These are phyloP conservation scores for Danielia oregonensis DNA, from an alignment of 805 yeast genomes.

Conservation along the genomic window DNA sequence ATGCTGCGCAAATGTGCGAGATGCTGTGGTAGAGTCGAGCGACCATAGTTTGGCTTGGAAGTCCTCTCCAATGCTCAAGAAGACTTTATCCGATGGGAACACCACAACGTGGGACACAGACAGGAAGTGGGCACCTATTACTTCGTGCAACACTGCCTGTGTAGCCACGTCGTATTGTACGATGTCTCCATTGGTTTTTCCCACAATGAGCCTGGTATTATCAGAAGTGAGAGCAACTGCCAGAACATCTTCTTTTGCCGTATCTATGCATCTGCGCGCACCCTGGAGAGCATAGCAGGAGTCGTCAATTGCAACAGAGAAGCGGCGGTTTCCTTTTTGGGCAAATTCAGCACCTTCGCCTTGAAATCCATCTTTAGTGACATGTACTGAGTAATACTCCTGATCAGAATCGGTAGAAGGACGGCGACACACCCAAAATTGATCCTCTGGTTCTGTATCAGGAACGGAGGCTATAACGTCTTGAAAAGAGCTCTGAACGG, in stretches of 20 bases:
- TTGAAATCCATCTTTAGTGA: conserved; percentile 3
- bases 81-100: conserved; percentile 65
- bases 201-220: conserved; percentile 6
- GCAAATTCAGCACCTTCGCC: not conserved
- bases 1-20: conserved; percentile 50
- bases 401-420: conserved; percentile 10
- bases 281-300: conserved; percentile 3
- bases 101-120: conserved; percentile 43
- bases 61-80: conserved; percentile 59
- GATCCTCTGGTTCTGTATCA: conserved; percentile 20
- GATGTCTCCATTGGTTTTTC: conserved; percentile 8
- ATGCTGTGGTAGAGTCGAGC: conserved; percentile 11
- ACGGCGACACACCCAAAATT: conserved; percentile 44
- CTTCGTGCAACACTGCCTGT: not conserved
- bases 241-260: conserved; percentile 4
- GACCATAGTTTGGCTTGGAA: conserved; percentile 62
- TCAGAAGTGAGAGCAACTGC: conserved; percentile 6
- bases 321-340: not conserved
- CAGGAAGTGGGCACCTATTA: conserved; percentile 44
- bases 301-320: conserved; percentile 3
- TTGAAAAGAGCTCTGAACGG: conserved; percentile 44
- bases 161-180: conserved; percentile 5
- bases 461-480: conserved; percentile 41
- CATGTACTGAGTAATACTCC: conserved; percentile 5
- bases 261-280: not conserved